Conservation (phyloP, 805 yeast species). For the Yarrowia porcina region DNA sequence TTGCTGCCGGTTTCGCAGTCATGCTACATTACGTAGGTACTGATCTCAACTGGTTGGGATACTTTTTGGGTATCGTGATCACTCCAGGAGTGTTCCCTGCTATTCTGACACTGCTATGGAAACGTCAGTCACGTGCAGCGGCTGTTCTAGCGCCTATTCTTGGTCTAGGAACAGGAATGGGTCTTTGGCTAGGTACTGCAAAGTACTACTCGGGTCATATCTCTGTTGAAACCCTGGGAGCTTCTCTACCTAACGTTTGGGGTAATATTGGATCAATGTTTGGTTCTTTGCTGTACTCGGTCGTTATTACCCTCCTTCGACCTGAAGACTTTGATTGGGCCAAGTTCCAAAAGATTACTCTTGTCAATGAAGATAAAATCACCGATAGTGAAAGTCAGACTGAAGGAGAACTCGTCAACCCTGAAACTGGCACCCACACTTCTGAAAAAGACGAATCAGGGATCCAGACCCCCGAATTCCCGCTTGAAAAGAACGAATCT, state of each 20-base stretch:
- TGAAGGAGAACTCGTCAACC: not conserved
- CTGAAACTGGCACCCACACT: not conserved
- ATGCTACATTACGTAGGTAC: conserved; percentile 79
- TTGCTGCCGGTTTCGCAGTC: conserved; percentile 74
- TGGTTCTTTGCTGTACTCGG: conserved; percentile 32
- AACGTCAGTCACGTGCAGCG: conserved; percentile 24
- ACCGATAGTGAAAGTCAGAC: not conserved
- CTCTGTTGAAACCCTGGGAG: conserved; percentile 33
- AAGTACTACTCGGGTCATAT: conserved; percentile 33
- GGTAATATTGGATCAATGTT: conserved; percentile 37
- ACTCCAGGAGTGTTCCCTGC: conserved; percentile 35
- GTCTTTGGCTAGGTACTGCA: conserved; percentile 33
- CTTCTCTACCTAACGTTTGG: conserved; percentile 28
- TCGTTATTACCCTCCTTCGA: conserved; percentile 38
- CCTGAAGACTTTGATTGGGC: conserved; percentile 45
- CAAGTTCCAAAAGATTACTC: conserved; percentile 15
- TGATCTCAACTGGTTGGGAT: conserved; percentile 67
- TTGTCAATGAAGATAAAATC: not conserved
- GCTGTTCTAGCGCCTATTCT: conserved; percentile 24
- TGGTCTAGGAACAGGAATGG: conserved; percentile 27
- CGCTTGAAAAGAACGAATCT: not conserved
- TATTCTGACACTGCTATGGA: conserved; percentile 53
- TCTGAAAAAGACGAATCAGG: not conserved
- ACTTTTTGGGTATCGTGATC: conserved; percentile 70
- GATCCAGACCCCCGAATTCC: not conserved